These are phyloP conservation scores for Penicillium sp. DNA, from an alignment of 2,329 filamentous ascomycete genomes.

Conservation along the genomic window DNA sequence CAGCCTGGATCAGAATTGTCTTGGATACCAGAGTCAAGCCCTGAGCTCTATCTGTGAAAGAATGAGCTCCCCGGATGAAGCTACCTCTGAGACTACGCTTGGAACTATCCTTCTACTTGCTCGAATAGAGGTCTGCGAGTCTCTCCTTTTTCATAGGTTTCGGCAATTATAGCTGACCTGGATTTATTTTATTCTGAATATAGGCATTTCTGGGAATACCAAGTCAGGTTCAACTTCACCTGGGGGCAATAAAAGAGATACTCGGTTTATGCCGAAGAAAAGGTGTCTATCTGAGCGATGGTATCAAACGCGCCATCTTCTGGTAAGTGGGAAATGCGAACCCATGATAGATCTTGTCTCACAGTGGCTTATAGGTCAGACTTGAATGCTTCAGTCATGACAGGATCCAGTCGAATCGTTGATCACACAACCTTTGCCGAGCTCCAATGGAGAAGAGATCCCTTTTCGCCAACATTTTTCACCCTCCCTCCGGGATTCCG, in stretches of 20 bases:
- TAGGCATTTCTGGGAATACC: conserved; percentile 45
- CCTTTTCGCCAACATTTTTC: conserved; percentile 34
- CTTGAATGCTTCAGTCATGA: conserved; percentile 46
- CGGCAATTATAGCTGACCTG: background rate
- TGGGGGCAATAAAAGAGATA: conserved; percentile 44
- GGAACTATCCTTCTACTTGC: conserved; percentile 50
- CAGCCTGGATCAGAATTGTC: conserved; percentile 33
- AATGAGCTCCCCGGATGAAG: conserved; percentile 33
- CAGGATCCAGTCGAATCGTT: conserved; percentile 45
- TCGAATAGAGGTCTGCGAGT: conserved; percentile 45
- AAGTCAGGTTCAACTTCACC: conserved; percentile 48
- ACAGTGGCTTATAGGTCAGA: conserved; percentile 44
- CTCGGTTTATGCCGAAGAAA: conserved; percentile 37
- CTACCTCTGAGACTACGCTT: conserved; percentile 43
- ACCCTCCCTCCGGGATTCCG: conserved; percentile 42
- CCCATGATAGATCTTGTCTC: background rate
- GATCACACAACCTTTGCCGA: conserved; percentile 49
- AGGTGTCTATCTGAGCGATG: conserved; percentile 37
- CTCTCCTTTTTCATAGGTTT: background rate
- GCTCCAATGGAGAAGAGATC: conserved; percentile 45
- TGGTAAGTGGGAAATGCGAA: conserved; percentile 36
- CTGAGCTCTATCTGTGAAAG: conserved; percentile 39
- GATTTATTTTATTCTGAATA: background rate
- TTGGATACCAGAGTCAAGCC: conserved; percentile 41
- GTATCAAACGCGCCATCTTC: conserved; percentile 53